Conservation (phyloP, 139 green algal species). For the Tetratostichococcus sp. region DNA sequence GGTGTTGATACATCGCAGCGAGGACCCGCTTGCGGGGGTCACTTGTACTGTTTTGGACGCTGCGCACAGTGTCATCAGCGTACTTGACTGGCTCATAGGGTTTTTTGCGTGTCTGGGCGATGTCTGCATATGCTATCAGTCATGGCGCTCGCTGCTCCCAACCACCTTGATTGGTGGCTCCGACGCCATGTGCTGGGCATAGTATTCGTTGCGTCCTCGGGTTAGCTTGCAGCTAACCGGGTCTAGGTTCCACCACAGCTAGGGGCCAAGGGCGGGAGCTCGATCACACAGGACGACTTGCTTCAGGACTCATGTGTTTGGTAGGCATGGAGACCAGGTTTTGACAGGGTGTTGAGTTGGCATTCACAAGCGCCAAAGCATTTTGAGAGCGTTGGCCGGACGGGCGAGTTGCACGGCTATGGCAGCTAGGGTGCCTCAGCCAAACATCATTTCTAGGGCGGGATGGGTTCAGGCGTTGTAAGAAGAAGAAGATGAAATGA, state of each 20-base stretch:
- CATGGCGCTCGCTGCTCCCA: not conserved
- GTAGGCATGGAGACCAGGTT: slow-evolving; percentile 50
- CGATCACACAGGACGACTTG: too few species aligned
- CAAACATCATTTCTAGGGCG: too few species aligned
- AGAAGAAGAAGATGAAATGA: too few species aligned
- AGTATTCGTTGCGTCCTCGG: not conserved
- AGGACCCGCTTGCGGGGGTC: too few species aligned
- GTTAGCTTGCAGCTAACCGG: not conserved
- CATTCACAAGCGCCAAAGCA: not conserved
- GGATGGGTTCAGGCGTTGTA: too few species aligned
- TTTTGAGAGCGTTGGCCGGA: slow-evolving; percentile 47
- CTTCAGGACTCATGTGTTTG: slow-evolving; percentile 34
- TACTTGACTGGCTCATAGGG: not conserved
- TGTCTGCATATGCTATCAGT: not conserved
- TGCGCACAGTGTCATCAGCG: not conserved
- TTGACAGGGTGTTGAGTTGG: slow-evolving; percentile 53
- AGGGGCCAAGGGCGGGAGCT: slow-evolving; percentile 37
- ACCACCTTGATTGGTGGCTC: not conserved
- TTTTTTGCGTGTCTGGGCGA: not conserved
- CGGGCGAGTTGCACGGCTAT: slow-evolving; percentile 16
- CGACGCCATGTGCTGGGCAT: not conserved
- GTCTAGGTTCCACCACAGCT: slow-evolving; percentile 38
- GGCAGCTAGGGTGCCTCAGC: not conserved
- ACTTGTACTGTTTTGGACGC: not conserved
- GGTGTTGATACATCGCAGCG: too few species aligned